phyloP scores from a whole-genome alignment of 345 rosid species.

The Conringia planisiliqua region DNA sequence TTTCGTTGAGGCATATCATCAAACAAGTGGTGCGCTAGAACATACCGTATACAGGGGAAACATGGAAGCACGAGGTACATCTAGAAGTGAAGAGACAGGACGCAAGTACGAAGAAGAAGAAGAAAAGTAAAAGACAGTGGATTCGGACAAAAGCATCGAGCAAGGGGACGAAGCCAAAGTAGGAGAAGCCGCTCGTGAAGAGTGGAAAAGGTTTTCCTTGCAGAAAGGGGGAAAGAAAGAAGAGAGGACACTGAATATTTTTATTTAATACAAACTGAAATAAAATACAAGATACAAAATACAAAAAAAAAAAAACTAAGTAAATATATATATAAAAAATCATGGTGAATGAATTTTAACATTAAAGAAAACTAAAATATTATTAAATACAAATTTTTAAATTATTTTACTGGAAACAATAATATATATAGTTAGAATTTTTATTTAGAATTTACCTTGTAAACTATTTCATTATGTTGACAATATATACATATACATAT shows the following conservation, averaged over 20 bases:
- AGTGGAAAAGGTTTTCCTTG: constrained; percentile 7
- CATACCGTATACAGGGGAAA: neutral
- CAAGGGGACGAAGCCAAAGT: neutral
- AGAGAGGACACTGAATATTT: neutral
- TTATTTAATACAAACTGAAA: no score
- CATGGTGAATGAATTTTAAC: no score
- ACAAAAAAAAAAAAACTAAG: no score
- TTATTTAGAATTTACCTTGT: no score
- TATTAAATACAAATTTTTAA: no score
- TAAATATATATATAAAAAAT: no score
- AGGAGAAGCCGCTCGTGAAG: constrained; percentile 13
- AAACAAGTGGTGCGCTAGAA: constrained; percentile 22
- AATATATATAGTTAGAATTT: no score
- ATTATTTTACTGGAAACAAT: no score
- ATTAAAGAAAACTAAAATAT: no score
- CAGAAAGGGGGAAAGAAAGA: neutral
- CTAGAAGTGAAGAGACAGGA: neutral
- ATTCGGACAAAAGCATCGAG: neutral
- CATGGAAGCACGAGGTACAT: neutral
- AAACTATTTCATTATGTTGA: no score
- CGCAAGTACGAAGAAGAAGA: neutral
- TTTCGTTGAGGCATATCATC: constrained; percentile 18
- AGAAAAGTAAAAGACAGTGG: neutral
- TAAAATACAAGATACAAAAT: no score
- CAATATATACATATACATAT: no score